Evolutionary conservation across 2,329 filamentous ascomycete species (phyloP).

Genomic region (Leptographium procerum): DNA sequence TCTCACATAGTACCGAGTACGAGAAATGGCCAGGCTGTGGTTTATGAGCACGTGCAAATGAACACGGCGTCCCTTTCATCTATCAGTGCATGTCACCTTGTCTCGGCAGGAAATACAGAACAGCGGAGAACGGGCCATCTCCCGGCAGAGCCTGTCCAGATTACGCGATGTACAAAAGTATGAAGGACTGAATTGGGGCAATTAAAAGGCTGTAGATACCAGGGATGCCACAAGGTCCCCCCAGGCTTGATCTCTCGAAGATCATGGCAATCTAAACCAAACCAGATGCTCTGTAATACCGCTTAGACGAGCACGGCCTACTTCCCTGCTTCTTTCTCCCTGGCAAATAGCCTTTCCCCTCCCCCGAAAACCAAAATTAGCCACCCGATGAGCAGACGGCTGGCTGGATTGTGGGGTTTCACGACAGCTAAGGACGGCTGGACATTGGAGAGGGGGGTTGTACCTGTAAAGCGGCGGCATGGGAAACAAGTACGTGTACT

Average conservation of each 20-base stretch:
- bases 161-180: background rate
- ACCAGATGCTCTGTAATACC: background rate
- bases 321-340: background rate
- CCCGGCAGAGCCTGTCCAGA: background rate
- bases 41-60: too few relatives aligned
- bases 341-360: too few relatives aligned
- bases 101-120: background rate
- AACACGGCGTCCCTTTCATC: background rate
- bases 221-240: background rate
- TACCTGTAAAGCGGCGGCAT: background rate
- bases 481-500: background rate
- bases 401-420: background rate
- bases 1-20: too few relatives aligned
- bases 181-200: too few relatives aligned
- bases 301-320: background rate
- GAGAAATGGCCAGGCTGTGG: too few relatives aligned
- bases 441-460: background rate
- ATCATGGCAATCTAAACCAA: background rate
- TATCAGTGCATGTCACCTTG: background rate
- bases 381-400: background rate
- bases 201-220: background rate
- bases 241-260: background rate
- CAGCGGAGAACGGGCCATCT: background rate
- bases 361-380: too few relatives aligned
- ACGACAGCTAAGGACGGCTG: background rate